Conservation (phyloP, 495 filamentous ascomycete genomes). For the Alectoria sarmentosa region DNA sequence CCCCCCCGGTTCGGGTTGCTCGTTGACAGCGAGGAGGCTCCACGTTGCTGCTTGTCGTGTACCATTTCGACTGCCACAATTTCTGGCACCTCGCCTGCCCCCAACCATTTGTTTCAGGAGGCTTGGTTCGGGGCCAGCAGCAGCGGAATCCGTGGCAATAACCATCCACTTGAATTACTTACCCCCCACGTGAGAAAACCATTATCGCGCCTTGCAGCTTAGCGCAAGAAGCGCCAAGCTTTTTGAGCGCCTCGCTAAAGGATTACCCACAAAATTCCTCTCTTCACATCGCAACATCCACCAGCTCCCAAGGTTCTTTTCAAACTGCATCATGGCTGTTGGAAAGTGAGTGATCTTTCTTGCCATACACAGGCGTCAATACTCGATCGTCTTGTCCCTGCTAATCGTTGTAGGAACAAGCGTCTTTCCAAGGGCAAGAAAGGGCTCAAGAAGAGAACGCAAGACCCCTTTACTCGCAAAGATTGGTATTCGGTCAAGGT, state of each 20-base stretch:
- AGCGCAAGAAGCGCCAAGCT: conserved; percentile 6
- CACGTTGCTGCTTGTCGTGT: no score
- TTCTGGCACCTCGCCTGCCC: no score
- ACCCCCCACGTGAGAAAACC: no score
- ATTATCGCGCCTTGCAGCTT: no score
- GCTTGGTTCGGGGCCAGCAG: no score
- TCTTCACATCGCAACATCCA: not conserved
- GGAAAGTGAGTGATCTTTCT: conserved; percentile 63
- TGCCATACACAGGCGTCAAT: not conserved
- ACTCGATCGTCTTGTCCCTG: conserved; percentile 14
- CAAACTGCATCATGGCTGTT: conserved; percentile 76
- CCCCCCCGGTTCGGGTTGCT: no score
- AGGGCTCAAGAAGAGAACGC: conserved; percentile 98
- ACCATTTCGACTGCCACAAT: no score
- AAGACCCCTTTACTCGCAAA: conserved; percentile 96
- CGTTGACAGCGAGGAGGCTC: no score
- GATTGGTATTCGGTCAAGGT: conserved; percentile 99
- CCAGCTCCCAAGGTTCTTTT: not conserved
- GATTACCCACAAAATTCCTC: conserved; percentile 7
- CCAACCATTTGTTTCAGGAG: no score
- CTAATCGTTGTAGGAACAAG: conserved; percentile 75
- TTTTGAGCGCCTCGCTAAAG: conserved; percentile 14
- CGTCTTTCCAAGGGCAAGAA: conserved; percentile 99
- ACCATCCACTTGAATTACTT: no score
- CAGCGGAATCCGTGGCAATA: no score